phyloP scores from a whole-genome alignment of 1,284 basidiomycete species.

The Tylopilus sp. region DNA sequence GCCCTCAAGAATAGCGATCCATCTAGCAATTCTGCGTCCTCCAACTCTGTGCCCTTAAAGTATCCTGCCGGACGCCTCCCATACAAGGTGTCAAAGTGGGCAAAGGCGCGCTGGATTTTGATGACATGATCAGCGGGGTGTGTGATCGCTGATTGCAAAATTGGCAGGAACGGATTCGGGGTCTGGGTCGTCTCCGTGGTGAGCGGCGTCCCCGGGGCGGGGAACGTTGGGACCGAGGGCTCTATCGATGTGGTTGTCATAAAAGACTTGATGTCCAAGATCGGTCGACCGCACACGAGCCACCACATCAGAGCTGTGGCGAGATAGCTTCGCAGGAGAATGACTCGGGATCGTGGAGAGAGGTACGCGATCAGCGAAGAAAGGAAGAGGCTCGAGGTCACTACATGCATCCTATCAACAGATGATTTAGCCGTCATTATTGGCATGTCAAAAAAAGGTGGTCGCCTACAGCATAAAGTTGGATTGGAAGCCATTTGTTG shows the following conservation, averaged over 20 bases:
- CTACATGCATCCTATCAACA: constrained; percentile 46
- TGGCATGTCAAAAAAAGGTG: background rate
- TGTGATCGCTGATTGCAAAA: constrained; percentile 33
- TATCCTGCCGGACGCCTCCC: constrained; percentile 29
- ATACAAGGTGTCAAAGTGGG: constrained; percentile 32
- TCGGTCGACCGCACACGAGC: constrained; percentile 40
- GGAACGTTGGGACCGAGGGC: constrained; percentile 4
- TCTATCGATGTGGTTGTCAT: constrained; percentile 27
- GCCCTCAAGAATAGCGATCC: constrained; percentile 33
- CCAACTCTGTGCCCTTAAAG: constrained; percentile 39
- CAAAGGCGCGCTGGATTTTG: constrained; percentile 34
- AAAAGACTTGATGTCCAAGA: constrained; percentile 41
- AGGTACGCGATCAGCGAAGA: constrained; percentile 40
- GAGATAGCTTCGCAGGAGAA: constrained; percentile 45
- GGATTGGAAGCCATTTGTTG: constrained; percentile 36
- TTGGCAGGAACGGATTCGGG: constrained; percentile 32
- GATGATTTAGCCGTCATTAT: background rate
- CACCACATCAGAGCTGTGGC: constrained; percentile 39
- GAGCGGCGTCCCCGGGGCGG: background rate
- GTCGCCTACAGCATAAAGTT: constrained; percentile 48
- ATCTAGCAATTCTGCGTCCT: constrained; percentile 31
- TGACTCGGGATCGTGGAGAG: constrained; percentile 36
- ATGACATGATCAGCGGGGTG: constrained; percentile 33
- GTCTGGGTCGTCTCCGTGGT: constrained; percentile 17
- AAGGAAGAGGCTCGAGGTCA: constrained; percentile 52